A percentile compares a stretch with the other conserved stretches of the same genome.
These are phyloP conservation scores for Daldinia loculata DNA, from an alignment of 495 filamentous ascomycete species.

Conservation along the genomic window DNA sequence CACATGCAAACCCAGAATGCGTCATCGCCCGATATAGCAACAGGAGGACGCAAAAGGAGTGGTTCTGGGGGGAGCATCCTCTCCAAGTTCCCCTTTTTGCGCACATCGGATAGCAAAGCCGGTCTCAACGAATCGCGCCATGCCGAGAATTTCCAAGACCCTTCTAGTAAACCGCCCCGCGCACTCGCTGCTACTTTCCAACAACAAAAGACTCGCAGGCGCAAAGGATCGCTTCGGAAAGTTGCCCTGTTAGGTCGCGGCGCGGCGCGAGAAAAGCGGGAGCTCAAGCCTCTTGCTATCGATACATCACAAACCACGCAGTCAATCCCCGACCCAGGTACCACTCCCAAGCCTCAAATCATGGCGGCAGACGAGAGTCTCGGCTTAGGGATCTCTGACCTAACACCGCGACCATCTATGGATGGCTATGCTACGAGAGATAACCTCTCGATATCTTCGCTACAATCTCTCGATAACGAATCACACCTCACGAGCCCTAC, in stretches of 20 bases:
- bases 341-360: conserved; percentile 8
- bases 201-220: conserved; percentile 75
- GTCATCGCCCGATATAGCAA: conserved; percentile 34
- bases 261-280: conserved; percentile 64
- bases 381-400: conserved; percentile 61
- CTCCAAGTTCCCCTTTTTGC: conserved; percentile 69
- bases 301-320: conserved; percentile 48
- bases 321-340: conserved; percentile 29
- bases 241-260: conserved; percentile 79
- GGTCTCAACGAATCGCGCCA: conserved; percentile 54
- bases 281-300: conserved; percentile 55
- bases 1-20: conserved; percentile 31
- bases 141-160: conserved; percentile 45
- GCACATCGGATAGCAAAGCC: conserved; percentile 57
- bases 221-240: conserved; percentile 81
- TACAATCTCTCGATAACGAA: conserved; percentile 30
- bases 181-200: conserved; percentile 63
- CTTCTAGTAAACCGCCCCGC: conserved; percentile 46
- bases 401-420: conserved; percentile 57
- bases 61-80: conserved; percentile 68
- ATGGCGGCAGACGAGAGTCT: conserved; percentile 31
- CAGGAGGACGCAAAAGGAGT: conserved; percentile 66
- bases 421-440: conserved; percentile 50
- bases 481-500: conserved; percentile 61
- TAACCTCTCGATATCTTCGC: conserved; percentile 44